Base-by-base conservation (phyloP, 1,284 basidiomycete species). In the Ganoderma sp. region DNA sequence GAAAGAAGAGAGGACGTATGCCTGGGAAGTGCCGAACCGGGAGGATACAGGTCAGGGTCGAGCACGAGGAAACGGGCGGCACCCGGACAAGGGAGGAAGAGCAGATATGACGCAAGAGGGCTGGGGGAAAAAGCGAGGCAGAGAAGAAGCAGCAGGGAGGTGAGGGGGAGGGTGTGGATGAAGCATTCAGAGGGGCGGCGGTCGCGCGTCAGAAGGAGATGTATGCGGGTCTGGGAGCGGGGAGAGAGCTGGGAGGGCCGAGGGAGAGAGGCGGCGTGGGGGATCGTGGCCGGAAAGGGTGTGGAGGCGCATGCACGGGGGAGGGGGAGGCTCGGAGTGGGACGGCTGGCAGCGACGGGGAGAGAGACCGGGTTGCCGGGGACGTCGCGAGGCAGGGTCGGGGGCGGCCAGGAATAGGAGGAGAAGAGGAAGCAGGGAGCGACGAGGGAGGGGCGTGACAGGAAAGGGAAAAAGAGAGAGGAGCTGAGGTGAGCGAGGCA, bases 231-330 rank as follows among this genome's bases (percentile, higher is more conserved):
- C 48, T 80, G 80, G 9, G 79, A n/a, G 79, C 19, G 80, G 77
- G 34, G 81, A 80, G 79, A 28, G 81, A 80, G 74, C 79, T 78
- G 75, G 48, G 69, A 72, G 63, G 78, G 77, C 66, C 78, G 77
- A n/a, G 57, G 67, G 66, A 43, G 58, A 45, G 43, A 62, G n/a
- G 60, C 62, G 41, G 65, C 22, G 57, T 61, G 66, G 61, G 59
- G 67, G 61, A 56, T 61, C 66, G 63, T 65, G 54, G 62, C 64
- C 34, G 57, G 66, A 57, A 62, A 58, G 62, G 65, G 71, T 57
- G 62, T 63, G 50, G 64, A 61, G 48, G 66, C 48, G 64, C 66
- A 70, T 69, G 70, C 65, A 58, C 70, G 37, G 42, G 2, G 54
- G 15, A 37, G 39, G 43, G 28, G 45, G 42, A 4, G 14, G 39